Evolutionary conservation across 306 rosid species (phyloP), one percentile per base, ranked within the genome.

Genomic region (Cucumis hystrix): DNA sequence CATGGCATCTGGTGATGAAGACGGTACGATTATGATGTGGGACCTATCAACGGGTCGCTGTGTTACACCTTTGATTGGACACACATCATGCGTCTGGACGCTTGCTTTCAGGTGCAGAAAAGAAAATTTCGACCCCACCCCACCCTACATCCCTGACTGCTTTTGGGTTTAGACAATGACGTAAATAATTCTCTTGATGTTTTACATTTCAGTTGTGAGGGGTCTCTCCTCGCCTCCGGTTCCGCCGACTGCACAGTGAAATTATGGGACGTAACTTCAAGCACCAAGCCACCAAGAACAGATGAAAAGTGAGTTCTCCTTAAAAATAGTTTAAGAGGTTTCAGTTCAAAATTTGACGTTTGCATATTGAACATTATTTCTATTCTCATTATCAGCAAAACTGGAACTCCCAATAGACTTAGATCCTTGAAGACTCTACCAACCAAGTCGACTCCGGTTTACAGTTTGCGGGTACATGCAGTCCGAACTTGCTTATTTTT

Each of bases 1-100:
- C 77, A 89, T 92, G 96, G 98, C 99, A 62, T 96, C 98, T 39
- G 97, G 97, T 57, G 96, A 92, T 76, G 99, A 96, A 87, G 99
- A 96, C 10, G 99, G 99, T 9, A 81, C 92, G 39, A 91, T 96
- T 77, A 92, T 96, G 98, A 92, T 88, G 96, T 91, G 99, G 99
- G 98, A 96, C 80, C 96, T 96, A 64, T 96, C 98, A 54, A 91
- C 87, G 20, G 98, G 99, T 28, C 90, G 91, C 55, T 92, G 94
- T 79, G 88, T 96, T 75, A 86, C 89, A 7, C 97, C 98, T 75
- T 84, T 96, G 87, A 86, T 85, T 56, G 96, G 97, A 55, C 99
- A 96, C 87, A 84, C 97, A n/a, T 88, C 96, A 2, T 89, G 98
- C 33, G 91, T 96, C 33, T 96, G 99, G 99, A 84, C 96, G 11